Evolutionary conservation across 2,329 filamentous ascomycete species (phyloP).

Genomic region (Botryotinia narcissicola): DNA sequence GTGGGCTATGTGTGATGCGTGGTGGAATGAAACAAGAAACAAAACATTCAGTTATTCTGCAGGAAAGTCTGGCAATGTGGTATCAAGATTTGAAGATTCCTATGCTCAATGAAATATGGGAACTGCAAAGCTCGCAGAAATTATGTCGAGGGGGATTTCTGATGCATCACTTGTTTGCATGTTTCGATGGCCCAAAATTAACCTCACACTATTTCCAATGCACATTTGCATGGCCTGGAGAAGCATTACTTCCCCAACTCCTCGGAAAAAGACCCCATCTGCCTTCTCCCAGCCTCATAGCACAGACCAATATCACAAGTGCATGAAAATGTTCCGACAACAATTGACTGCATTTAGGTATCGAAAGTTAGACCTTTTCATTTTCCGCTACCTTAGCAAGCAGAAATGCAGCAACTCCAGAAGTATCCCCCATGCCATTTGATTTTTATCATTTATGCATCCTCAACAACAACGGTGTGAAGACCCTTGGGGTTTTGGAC

Average conservation of each 20-base stretch:
- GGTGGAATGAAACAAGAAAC: not conserved
- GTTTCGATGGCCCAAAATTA: not conserved
- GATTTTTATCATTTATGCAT: conserved; percentile 47
- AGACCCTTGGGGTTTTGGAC: conserved; percentile 99
- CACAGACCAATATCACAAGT: conserved; percentile 19
- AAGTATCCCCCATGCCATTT: conserved; percentile 31
- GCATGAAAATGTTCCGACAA: conserved; percentile 11
- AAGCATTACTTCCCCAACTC: not conserved
- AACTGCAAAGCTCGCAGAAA: conserved; percentile 11
- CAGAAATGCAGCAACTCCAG: conserved; percentile 38
- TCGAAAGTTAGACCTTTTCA: conserved; percentile 35
- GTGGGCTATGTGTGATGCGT: not conserved
- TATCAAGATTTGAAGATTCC: conserved; percentile 15
- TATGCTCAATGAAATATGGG: conserved; percentile 3
- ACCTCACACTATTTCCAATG: conserved; percentile 3
- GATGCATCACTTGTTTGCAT: conserved; percentile 17
- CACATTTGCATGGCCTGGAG: not conserved
- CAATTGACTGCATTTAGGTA: conserved; percentile 20
- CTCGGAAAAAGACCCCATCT: not conserved
- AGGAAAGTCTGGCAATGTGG: not conserved
- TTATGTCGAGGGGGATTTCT: conserved; percentile 1
- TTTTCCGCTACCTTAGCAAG: conserved; percentile 35
- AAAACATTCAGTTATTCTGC: not conserved
- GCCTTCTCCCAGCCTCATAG: conserved; percentile 15
- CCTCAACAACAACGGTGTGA: conserved; percentile 82